Evolutionary conservation across 1,284 basidiomycete species (phyloP).

Genomic region (Afroboletus lepidellus): DNA sequence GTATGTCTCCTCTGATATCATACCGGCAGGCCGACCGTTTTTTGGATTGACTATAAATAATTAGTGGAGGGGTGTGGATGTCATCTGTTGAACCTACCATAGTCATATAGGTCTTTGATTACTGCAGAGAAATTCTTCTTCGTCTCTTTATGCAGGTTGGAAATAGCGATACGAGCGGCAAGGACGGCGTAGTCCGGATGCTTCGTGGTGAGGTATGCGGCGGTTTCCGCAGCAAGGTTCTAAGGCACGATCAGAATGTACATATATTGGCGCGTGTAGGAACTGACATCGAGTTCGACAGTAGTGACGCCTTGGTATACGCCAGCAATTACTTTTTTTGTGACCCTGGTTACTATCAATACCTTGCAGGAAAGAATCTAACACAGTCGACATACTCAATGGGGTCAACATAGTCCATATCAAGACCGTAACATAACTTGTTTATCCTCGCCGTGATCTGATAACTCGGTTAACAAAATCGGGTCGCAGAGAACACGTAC

Average conservation of each 20-base stretch:
- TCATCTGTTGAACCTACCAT: slow-evolving; percentile 53
- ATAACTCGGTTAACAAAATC: slow-evolving; percentile 17
- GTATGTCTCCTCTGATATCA: slow-evolving; percentile 93
- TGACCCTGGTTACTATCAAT: slow-evolving; percentile 52
- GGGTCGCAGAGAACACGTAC: slow-evolving; percentile 2
- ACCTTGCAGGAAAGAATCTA: background rate
- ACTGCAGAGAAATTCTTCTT: slow-evolving; percentile 96
- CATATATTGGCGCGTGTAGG: background rate
- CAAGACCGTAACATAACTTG: slow-evolving; percentile 97
- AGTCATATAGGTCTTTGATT: slow-evolving; percentile 87
- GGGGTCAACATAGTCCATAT: slow-evolving; percentile 90
- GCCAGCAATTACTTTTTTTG: slow-evolving; percentile 94
- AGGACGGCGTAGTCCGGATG: slow-evolving; percentile 98
- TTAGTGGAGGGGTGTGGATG: slow-evolving; percentile 6
- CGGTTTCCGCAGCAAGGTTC: slow-evolving; percentile 96
- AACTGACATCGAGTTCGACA: slow-evolving; percentile 89
- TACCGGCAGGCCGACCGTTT: slow-evolving; percentile 82
- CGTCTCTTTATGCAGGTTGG: slow-evolving; percentile 99
- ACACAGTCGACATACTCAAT: slow-evolving; percentile 66
- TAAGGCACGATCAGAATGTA: slow-evolving; percentile 32
- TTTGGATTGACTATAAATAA: slow-evolving; percentile 88
- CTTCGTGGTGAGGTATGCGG: slow-evolving; percentile 95
- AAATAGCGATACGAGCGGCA: slow-evolving; percentile 97
- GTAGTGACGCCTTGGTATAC: slow-evolving; percentile 97
- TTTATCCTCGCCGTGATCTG: slow-evolving; percentile 89